Percentiles rank a stretch among this genome's conserved stretches.
Evolutionary conservation across 176 grass and related monocot species (phyloP).

Genomic region (Rhynchospora breviuscula): DNA sequence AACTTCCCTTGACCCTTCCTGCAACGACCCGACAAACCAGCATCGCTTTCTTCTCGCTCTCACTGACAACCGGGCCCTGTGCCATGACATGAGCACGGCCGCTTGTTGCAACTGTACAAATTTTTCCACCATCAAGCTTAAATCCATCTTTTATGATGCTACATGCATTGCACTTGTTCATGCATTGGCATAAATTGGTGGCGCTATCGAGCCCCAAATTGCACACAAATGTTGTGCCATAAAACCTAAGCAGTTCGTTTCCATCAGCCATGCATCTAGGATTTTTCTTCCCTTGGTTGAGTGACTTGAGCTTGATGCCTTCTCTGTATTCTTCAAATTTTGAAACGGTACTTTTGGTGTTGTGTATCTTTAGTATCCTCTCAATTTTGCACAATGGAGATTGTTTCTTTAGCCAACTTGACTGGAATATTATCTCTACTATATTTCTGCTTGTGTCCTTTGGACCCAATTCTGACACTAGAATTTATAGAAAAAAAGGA

Average conservation of each 20-base stretch:
- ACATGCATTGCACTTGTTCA: constrained; percentile 48
- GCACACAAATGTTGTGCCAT: constrained; percentile 59
- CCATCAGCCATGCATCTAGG: constrained; percentile 80
- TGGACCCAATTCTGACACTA: constrained; percentile 70
- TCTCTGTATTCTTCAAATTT: constrained; percentile 85
- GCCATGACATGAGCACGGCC: constrained; percentile 50
- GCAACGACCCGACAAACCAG: constrained; percentile 86
- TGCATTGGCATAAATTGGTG: constrained; percentile 42
- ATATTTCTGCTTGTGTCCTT: constrained; percentile 87
- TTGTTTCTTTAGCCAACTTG: constrained; percentile 70
- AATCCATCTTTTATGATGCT: constrained; percentile 67
- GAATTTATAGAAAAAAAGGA: not conserved
- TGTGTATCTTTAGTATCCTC: constrained; percentile 65
- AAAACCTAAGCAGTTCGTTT: constrained; percentile 81
- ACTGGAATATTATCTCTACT: constrained; percentile 94
- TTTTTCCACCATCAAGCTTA: constrained; percentile 57
- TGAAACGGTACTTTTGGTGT: constrained; percentile 41
- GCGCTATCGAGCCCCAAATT: constrained; percentile 33
- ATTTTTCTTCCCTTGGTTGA: constrained; percentile 41
- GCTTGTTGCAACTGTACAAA: constrained; percentile 60
- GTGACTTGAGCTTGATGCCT: constrained; percentile 50
- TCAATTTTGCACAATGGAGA: constrained; percentile 59
- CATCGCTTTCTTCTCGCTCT: constrained; percentile 53
- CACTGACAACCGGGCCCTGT: not conserved
- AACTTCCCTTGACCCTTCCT: constrained; percentile 59